These are phyloP conservation scores for Penicillium fimorum DNA, from an alignment of 495 filamentous ascomycete genomes.

Conservation along the genomic window DNA sequence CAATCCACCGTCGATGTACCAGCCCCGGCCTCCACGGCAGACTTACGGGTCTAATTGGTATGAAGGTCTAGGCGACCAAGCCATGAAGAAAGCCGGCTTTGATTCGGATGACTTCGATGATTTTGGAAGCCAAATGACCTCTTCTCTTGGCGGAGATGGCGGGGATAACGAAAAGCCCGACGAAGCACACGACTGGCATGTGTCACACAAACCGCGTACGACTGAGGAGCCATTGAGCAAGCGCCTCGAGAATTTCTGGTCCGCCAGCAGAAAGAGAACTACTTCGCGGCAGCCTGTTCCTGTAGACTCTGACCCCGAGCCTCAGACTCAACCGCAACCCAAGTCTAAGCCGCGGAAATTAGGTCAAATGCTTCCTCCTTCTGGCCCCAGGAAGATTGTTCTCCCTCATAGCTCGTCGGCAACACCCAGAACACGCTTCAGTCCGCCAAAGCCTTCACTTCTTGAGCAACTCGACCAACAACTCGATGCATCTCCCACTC, in stretches of 20 bases:
- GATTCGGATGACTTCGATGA: constrained; percentile 37
- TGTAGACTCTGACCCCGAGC: constrained; percentile 6
- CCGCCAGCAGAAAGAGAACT: constrained; percentile 35
- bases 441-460: constrained; percentile 45
- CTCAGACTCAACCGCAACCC: constrained; percentile 17
- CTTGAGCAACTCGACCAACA: constrained; percentile 43
- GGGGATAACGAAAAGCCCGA: constrained; percentile 29
- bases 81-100: constrained; percentile 38
- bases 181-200: constrained; percentile 30
- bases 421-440: constrained; percentile 46
- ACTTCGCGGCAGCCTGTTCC: constrained; percentile 5
- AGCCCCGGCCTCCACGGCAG: constrained; percentile 29
- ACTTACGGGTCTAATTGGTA: constrained; percentile 38
- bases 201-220: constrained; percentile 28
- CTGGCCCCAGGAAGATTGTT: constrained; percentile 34
- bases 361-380: constrained; percentile 33
- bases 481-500: constrained; percentile 43
- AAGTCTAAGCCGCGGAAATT: constrained; percentile 26
- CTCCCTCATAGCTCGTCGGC: constrained; percentile 40
- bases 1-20: constrained; percentile 26
- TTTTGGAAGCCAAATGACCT: constrained; percentile 36
- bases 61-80: constrained; percentile 36
- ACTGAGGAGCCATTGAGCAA: constrained; percentile 42
- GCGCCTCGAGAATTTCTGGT: constrained; percentile 44
- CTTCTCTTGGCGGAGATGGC: constrained; percentile 35